Conservation (phyloP, 257 asterid species). For the Solanum dulcamara region DNA sequence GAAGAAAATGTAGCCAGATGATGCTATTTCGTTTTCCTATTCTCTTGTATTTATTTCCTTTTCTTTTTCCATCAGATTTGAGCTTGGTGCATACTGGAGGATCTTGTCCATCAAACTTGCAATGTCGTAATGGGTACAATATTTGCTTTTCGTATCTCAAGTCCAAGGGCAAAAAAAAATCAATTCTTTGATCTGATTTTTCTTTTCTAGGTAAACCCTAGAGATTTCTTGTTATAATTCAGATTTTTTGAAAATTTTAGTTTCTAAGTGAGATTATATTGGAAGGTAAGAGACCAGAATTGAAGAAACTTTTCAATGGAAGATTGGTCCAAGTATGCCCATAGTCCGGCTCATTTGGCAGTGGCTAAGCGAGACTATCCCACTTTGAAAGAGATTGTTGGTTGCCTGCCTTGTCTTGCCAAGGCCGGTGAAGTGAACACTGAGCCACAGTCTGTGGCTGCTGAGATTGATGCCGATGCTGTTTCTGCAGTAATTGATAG, state of each 20-base stretch:
- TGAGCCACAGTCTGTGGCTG: conserved; percentile 73
- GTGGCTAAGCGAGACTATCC: conserved; percentile 57
- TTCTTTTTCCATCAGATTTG: conserved; percentile 5
- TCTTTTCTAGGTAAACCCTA: conserved; percentile 5
- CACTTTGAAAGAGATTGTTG: conserved; percentile 47
- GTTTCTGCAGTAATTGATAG: conserved; percentile 69
- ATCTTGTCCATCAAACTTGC: conserved; percentile 2
- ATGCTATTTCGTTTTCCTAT: not conserved
- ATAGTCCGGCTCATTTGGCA: conserved; percentile 82
- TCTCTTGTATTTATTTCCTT: not conserved
- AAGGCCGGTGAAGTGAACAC: conserved; percentile 81
- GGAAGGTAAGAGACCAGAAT: conserved; percentile 6
- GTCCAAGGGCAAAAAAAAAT: not conserved
- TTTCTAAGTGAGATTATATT: conserved; percentile 5
- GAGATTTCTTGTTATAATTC: not conserved
- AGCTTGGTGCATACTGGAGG: conserved; percentile 4
- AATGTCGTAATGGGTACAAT: not conserved
- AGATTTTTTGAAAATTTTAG: not conserved
- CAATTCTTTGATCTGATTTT: not conserved
- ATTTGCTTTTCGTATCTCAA: not conserved
- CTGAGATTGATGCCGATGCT: conserved; percentile 75
- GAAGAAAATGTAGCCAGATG: not conserved
- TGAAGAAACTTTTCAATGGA: conserved; percentile 35
- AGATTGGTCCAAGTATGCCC: conserved; percentile 65
- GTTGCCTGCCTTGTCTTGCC: conserved; percentile 58